These are phyloP conservation scores for Fusarium tanahbumbuense DNA, from an alignment of 2,329 filamentous ascomycete species.

Conservation along the genomic window DNA sequence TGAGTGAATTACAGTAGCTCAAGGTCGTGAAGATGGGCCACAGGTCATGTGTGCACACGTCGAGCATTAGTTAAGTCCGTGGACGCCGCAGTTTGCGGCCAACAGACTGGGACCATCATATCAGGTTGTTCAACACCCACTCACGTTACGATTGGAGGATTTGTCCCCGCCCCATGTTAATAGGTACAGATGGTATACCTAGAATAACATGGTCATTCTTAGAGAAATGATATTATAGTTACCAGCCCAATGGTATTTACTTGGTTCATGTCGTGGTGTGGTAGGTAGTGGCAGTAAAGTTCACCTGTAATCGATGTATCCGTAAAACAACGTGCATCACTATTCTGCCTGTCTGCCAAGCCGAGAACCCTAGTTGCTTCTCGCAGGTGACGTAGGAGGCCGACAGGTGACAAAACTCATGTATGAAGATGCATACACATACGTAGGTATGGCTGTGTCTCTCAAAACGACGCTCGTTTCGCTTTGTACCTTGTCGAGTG, in stretches of 20 bases:
- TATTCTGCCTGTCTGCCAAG: background rate
- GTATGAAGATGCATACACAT: background rate
- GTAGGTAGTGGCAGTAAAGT: background rate
- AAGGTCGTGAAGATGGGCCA: conserved; percentile 16
- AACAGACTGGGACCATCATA: conserved; percentile 41
- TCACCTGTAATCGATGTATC: background rate
- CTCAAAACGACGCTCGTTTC: conserved; percentile 35
- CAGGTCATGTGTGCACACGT: conserved; percentile 22
- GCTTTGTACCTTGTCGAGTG: conserved; percentile 25
- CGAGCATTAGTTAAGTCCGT: conserved; percentile 22
- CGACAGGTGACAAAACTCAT: conserved; percentile 23
- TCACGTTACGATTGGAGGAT: conserved; percentile 13
- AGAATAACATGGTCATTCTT: conserved; percentile 11
- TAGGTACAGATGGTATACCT: conserved; percentile 17
- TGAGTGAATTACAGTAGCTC: conserved; percentile 9
- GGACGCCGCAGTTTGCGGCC: conserved; percentile 36
- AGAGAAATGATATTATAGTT: conserved; percentile 6
- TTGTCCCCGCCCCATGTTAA: conserved; percentile 16
- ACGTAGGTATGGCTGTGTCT: conserved; percentile 20
- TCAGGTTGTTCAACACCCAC: conserved; percentile 20
- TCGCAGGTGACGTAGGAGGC: conserved; percentile 15
- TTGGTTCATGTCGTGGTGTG: background rate
- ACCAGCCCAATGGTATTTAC: background rate
- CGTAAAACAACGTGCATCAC: background rate
- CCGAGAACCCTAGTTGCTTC: background rate